Base-by-base conservation (phyloP, 1,284 basidiomycete species). In the Sporisorium scitamineum region DNA sequence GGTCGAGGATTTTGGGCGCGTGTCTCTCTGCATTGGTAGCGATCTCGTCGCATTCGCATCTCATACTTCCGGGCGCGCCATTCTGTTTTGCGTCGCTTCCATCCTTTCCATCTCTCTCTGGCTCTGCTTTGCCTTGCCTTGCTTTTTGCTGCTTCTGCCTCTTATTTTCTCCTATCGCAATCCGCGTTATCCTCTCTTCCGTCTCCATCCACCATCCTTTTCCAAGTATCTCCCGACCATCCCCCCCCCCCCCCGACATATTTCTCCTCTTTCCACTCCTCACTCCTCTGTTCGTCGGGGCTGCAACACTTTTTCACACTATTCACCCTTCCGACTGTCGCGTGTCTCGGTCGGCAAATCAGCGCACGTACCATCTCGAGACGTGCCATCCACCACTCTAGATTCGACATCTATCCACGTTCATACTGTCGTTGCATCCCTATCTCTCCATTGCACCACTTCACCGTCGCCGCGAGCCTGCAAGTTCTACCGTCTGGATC, bases 311-410 rank as follows among this genome's bases (percentile, higher is more conserved):
- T 20, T 14, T 18, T 22, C 39, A 29, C 39, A 22, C 26, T 27
- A n/a, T 2, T 14, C 44, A 24, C 31, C 41, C 14, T 29, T 16
- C 22, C 37, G 16, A 34, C 7, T 14, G 41, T 44, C 41, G 54
- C 51, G 50, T 47, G 51, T 42, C 42, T 48, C 50, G 8, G n/a
- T 42, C 39, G 39, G 10, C n/a, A 42, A n/a, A 27, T 14, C 24
- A 51, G 34, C 47, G 47, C 56, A 26, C 54, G 34, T 22, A 50
- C 34, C 45, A 26, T 32, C 27, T 27, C 6, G 26, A 20, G 18
- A 26, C 56, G 44, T 45, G 37, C 52, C 63, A 66, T 60, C 54
- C 54, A 63, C 60, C 52, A 20, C n/a, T 37, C 13, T 31, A 39
- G 22, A 26, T 52, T 52, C 51, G 51, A 37, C 32, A 31, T 31